These are phyloP conservation scores for Sugiyamaella lignohabitans DNA, from an alignment of 805 yeast species.

Conservation along the genomic window DNA sequence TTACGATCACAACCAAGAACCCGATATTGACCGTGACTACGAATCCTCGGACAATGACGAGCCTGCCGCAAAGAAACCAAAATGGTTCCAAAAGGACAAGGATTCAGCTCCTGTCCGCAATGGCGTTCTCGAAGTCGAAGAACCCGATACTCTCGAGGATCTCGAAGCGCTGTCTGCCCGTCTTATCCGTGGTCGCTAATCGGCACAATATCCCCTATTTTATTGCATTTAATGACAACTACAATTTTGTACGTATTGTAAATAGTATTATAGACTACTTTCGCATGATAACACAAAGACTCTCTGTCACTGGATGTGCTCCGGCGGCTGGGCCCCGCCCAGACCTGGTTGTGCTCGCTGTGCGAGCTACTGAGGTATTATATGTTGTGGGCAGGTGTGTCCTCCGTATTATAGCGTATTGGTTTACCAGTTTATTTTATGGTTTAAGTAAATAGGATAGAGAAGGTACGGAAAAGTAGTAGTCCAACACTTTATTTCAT, in stretches of 20 bases:
- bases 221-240: not conserved
- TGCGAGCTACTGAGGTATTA: too few relatives aligned
- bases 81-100: slow-evolving; percentile 37
- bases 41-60: slow-evolving; percentile 24
- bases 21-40: slow-evolving; percentile 16
- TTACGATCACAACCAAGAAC: slow-evolving; percentile 16
- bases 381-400: too few relatives aligned
- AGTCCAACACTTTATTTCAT: too few relatives aligned
- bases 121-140: slow-evolving; percentile 65
- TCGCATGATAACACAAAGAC: too few relatives aligned
- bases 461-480: too few relatives aligned
- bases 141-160: slow-evolving; percentile 88
- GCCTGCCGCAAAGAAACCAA: slow-evolving; percentile 32
- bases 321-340: too few relatives aligned
- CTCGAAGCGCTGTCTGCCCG: slow-evolving; percentile 56
- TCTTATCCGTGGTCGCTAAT: slow-evolving; percentile 5
- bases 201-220: not conserved
- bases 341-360: too few relatives aligned
- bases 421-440: too few relatives aligned
- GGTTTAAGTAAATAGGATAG: too few relatives aligned
- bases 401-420: too few relatives aligned
- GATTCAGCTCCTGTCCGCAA: slow-evolving; percentile 27
- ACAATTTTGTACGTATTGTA: not conserved
- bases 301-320: too few relatives aligned
- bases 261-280: not conserved